Conservation (phyloP, 2,329 filamentous ascomycete genomes). For the Pleoardoris graminearum region DNA sequence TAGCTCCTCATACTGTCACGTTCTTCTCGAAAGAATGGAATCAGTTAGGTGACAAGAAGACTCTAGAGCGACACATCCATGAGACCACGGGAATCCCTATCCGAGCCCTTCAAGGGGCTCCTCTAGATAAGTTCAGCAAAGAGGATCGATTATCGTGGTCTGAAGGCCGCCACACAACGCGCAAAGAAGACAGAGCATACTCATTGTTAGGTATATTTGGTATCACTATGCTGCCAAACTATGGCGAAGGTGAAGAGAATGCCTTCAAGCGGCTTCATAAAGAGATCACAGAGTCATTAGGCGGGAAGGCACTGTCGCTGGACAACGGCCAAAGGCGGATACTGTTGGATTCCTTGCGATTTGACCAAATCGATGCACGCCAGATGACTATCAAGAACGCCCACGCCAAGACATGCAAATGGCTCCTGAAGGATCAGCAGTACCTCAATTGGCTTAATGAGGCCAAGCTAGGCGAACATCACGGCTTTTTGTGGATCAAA, state of each 20-base stretch:
- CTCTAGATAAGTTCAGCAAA: not conserved
- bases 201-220: constrained; percentile 4
- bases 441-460: constrained; percentile 47
- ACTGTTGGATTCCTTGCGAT: constrained; percentile 39
- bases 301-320: not conserved
- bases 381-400: constrained; percentile 41
- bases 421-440: constrained; percentile 40
- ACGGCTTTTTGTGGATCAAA: constrained; percentile 52
- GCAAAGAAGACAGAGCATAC: not conserved
- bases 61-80: constrained; percentile 4
- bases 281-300: constrained; percentile 1
- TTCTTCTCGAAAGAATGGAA: constrained; percentile 10
- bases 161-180: constrained; percentile 1
- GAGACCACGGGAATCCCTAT: not conserved
- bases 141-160: constrained; percentile 11
- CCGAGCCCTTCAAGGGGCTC: not conserved
- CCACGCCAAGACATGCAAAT: constrained; percentile 44
- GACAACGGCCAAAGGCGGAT: not conserved
- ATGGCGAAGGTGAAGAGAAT: constrained; percentile 1
- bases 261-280: constrained; percentile 2
- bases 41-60: constrained; percentile 3
- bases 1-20: not conserved
- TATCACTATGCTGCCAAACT: not conserved
- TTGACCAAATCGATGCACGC: constrained; percentile 44
- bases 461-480: constrained; percentile 25